Evolutionary conservation across 2,329 filamentous ascomycete species (phyloP).

Genomic region (Diplodia seriata): DNA sequence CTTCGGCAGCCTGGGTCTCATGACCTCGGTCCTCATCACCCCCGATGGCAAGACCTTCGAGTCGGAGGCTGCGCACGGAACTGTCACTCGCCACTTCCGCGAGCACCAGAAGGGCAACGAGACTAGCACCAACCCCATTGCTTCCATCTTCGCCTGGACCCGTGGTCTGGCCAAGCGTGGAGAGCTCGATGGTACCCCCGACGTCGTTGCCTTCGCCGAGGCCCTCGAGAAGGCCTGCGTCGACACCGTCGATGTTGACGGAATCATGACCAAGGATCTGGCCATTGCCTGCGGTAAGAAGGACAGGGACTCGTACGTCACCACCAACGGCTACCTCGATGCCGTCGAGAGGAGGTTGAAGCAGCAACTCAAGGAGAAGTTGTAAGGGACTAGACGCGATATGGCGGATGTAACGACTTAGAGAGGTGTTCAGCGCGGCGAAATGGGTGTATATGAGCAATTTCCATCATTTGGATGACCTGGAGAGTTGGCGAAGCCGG

Average conservation of each 20-base stretch:
- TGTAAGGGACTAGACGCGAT: conserved; percentile 54
- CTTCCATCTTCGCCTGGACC: conserved; percentile 99
- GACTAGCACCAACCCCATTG: conserved; percentile 98
- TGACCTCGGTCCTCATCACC: conserved; percentile 97
- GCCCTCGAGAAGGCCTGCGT: conserved; percentile 90
- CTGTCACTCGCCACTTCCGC: conserved; percentile 97
- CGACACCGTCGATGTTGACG: conserved; percentile 90
- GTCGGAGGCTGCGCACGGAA: conserved; percentile 96
- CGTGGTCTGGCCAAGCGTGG: conserved; percentile 92
- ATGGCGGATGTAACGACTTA: background rate
- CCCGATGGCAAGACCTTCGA: conserved; percentile 97
- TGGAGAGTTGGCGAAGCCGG: background rate
- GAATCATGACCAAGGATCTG: conserved; percentile 99
- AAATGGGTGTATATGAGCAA: conserved; percentile 1
- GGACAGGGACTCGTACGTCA: conserved; percentile 83
- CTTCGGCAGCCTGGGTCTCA: conserved; percentile 95
- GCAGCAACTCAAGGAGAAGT: conserved; percentile 77
- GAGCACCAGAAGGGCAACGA: conserved; percentile 98
- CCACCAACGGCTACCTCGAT: conserved; percentile 85
- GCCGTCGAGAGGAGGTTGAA: conserved; percentile 92
- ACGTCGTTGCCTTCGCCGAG: conserved; percentile 90
- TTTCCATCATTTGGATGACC: background rate
- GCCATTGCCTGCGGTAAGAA: conserved; percentile 94
- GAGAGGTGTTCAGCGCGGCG: conserved; percentile 2
- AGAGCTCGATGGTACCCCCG: conserved; percentile 89